phyloP scores from a whole-genome alignment of 2,329 filamentous ascomycete species.

The Gliomastix tumulicola region DNA sequence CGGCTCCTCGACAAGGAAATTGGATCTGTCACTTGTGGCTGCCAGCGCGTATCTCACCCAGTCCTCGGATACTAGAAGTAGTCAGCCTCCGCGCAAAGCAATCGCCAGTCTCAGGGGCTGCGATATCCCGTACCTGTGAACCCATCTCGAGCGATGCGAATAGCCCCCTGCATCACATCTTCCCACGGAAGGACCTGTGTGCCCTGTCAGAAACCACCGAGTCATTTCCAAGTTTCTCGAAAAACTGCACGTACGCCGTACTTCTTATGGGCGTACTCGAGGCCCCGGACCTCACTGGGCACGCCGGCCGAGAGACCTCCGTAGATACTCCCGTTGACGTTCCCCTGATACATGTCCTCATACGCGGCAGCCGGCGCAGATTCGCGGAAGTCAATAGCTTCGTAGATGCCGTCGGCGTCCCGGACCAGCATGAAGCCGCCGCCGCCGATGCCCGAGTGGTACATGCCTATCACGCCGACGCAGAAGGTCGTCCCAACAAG shows the following conservation, averaged over 20 bases:
- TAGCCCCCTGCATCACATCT: slow-evolving; percentile 65
- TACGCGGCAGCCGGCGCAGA: slow-evolving; percentile 75
- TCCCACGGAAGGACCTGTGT: slow-evolving; percentile 56
- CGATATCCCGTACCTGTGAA: too few species aligned
- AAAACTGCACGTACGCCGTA: slow-evolving; percentile 57
- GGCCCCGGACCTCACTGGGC: slow-evolving; percentile 69
- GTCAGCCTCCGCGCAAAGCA: background rate
- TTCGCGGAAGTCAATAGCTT: slow-evolving; percentile 86
- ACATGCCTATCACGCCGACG: slow-evolving; percentile 69
- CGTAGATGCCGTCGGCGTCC: slow-evolving; percentile 65
- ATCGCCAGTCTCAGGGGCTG: background rate
- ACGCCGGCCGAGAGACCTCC: slow-evolving; percentile 69
- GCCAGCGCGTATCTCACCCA: slow-evolving; percentile 34
- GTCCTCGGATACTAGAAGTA: slow-evolving; percentile 57
- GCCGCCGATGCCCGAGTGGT: slow-evolving; percentile 78
- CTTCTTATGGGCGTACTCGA: slow-evolving; percentile 69
- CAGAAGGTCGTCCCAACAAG: slow-evolving; percentile 69
- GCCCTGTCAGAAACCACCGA: slow-evolving; percentile 1
- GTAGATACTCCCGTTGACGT: slow-evolving; percentile 57
- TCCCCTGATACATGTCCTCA: slow-evolving; percentile 77
- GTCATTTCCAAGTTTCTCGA: background rate
- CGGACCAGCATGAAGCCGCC: slow-evolving; percentile 87
- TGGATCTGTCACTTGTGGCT: slow-evolving; percentile 12
- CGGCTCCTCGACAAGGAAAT: slow-evolving; percentile 69
- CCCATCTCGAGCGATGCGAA: slow-evolving; percentile 65